A percentile compares a stretch with the other conserved stretches of the same genome.
These are phyloP conservation scores for Leishmania arabica DNA, from an alignment of 208 protist genomes.

Conservation along the genomic window DNA sequence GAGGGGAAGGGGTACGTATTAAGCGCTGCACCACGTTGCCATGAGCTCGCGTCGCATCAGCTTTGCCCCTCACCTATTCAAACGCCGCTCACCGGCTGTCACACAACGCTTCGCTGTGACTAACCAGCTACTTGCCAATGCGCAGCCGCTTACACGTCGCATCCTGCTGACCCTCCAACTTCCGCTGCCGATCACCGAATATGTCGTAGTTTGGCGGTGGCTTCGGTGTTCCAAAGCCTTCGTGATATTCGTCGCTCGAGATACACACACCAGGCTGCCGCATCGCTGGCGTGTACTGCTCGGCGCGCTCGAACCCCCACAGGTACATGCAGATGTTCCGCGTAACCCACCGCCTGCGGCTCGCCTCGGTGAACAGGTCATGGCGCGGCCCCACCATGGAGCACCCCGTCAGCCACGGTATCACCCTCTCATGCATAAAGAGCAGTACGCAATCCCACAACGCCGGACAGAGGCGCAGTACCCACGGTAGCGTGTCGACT, in stretches of 20 bases:
- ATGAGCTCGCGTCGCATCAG: background rate
- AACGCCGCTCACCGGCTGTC: background rate
- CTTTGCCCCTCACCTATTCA: background rate
- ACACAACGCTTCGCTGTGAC: background rate
- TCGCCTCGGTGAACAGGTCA: constrained; percentile 53
- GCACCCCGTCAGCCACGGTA: constrained; percentile 75
- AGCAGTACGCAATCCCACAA: constrained; percentile 51
- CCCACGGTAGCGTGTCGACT: constrained; percentile 35
- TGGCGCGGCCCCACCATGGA: constrained; percentile 82
- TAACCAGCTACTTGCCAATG: constrained; percentile 15
- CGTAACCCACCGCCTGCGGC: constrained; percentile 69
- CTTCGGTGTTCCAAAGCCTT: constrained; percentile 57
- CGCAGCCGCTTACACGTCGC: constrained; percentile 23
- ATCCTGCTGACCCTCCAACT: constrained; percentile 34
- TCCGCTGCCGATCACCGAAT: constrained; percentile 72
- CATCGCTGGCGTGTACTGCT: constrained; percentile 72
- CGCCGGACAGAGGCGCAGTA: constrained; percentile 50
- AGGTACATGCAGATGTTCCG: constrained; percentile 73
- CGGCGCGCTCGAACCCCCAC: constrained; percentile 72
- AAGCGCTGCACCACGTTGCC: background rate
- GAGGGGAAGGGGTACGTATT: background rate
- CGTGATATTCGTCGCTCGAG: constrained; percentile 73
- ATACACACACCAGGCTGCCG: constrained; percentile 68
- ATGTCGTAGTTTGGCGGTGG: constrained; percentile 75
- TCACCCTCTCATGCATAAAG: constrained; percentile 55